A percentile compares a stretch with the other conserved stretches of the same genome.
Conservation (phyloP, 2,329 filamentous ascomycete species). For the Diaporthe humulicola region DNA sequence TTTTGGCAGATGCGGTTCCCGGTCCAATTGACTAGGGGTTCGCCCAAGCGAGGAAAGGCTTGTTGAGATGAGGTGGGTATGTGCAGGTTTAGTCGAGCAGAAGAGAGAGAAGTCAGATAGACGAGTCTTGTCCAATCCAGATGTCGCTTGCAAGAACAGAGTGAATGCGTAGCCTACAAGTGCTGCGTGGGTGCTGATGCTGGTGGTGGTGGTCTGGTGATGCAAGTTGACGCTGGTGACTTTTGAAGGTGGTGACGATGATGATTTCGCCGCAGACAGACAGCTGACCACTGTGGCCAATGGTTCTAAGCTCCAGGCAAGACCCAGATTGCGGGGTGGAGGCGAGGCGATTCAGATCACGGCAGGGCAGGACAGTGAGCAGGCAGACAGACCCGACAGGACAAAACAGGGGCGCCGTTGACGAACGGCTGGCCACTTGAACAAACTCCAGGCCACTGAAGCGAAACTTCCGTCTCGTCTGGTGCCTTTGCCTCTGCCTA, state of each 20-base stretch:
- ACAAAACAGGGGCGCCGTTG: neutral
- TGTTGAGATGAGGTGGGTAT: neutral
- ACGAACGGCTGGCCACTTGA: neutral
- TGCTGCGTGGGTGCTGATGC: neutral
- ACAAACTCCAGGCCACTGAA: neutral
- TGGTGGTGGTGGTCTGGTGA: neutral
- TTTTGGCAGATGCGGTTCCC: slow-evolving; percentile 8
- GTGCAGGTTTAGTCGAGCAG: neutral
- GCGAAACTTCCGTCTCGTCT: neutral
- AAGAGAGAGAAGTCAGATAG: neutral
- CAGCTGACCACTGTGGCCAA: neutral
- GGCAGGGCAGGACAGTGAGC: neutral
- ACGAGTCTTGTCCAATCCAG: neutral
- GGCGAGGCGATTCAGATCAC: neutral
- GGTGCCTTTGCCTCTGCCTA: neutral
- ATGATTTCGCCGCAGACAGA: neutral
- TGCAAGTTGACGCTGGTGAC: neutral
- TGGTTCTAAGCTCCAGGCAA: neutral
- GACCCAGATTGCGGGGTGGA: neutral
- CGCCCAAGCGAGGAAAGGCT: neutral
- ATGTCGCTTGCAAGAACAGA: neutral
- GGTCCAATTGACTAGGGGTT: slow-evolving; percentile 8
- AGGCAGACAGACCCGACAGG: neutral
- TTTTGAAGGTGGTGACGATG: neutral
- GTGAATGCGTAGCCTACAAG: neutral